These are phyloP conservation scores for carrot (Daucus carota) DNA, from an alignment of 129 eudicot genomes.

Conservation along the genomic window DNA sequence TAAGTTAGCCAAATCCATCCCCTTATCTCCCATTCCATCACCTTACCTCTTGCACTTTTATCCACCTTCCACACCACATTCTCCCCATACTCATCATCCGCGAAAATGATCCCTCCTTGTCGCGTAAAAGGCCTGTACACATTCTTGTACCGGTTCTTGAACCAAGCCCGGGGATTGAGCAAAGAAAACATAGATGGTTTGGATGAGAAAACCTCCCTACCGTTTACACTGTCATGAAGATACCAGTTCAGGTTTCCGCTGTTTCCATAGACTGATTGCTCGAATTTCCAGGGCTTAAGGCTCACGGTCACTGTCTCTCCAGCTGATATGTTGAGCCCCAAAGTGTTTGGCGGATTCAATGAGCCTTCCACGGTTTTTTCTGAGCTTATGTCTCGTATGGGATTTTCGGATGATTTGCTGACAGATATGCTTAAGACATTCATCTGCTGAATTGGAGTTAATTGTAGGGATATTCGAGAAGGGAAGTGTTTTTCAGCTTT, in stretches of 20 bases:
- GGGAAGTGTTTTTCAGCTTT: constrained; percentile 82
- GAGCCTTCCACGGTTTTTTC: constrained; percentile 65
- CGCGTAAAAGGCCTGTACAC: constrained; percentile 76
- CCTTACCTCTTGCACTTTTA: constrained; percentile 46
- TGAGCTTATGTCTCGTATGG: constrained; percentile 48
- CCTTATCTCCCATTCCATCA: constrained; percentile 70
- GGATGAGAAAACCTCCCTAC: constrained; percentile 68
- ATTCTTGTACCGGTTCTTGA: constrained; percentile 59
- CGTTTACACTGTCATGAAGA: constrained; percentile 62
- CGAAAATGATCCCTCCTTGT: constrained; percentile 81
- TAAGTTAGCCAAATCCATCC: constrained; percentile 91
- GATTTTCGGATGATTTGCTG: constrained; percentile 69
- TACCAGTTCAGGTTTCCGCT: constrained; percentile 67
- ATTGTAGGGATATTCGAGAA: constrained; percentile 61
- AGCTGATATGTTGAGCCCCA: constrained; percentile 52
- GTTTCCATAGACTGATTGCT: constrained; percentile 65
- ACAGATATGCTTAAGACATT: constrained; percentile 72
- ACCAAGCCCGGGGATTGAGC: constrained; percentile 75
- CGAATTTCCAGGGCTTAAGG: constrained; percentile 91
- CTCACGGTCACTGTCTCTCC: constrained; percentile 60
- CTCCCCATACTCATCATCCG: constrained; percentile 82
- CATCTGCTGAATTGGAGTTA: constrained; percentile 55
- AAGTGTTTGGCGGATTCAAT: constrained; percentile 50
- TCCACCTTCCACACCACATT: constrained; percentile 83
- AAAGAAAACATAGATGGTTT: constrained; percentile 53